Base-by-base conservation (phyloP, 768 basidiomycete genomes). In the Xerocomellus amylosporus region DNA sequence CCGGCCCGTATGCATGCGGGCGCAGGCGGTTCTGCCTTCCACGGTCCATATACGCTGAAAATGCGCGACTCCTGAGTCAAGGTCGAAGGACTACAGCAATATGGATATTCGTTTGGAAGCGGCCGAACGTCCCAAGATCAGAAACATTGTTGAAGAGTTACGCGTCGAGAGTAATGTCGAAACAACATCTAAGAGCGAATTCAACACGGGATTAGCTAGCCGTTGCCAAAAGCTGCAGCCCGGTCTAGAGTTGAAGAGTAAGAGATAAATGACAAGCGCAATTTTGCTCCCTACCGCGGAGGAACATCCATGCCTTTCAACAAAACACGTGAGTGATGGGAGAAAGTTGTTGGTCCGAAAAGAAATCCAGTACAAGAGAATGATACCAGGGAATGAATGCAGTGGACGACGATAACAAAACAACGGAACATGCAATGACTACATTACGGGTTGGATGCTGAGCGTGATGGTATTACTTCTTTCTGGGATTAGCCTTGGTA, bases 401-500 rank as follows among this genome's bases (percentile, higher is more conserved):
- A 49, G 55, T 30, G 34, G 58, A 58, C 24, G 57, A 61, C 56
- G 63, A 58, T 49, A 39, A 61, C 58, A 61, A 56, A 33, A 61
- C 54, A 61, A 46, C 39, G 58, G 46, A 60, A 64, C 56, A 57
- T 65, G 61, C 58, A 43, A 59, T 50, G 58, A 42, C 51, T 59
- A 62, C 58, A 52, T 55, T 30, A 53, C 19, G 26, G 34, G 44
- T 37, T 42, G 58, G 49, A 28, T 54, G 56, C 40, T 42, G 48
- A 49, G 22, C 9, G 24, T 17, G 56, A 40, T 49, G 33, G 28
- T 26, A 42, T 53, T 70, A 78, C 68, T 78, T 77, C 71, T 73
- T 78, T 59, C 74, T 72, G 33, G 63, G 45, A 26, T 82, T 82
- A 58, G 74, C 75, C 64, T 62, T 66, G 52, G 67, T 65, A 54